Percentiles rank a stretch among this genome's conserved stretches.
phyloP scores from a whole-genome alignment of 345 rosid genomes.

The Carallia pectinifolia region DNA sequence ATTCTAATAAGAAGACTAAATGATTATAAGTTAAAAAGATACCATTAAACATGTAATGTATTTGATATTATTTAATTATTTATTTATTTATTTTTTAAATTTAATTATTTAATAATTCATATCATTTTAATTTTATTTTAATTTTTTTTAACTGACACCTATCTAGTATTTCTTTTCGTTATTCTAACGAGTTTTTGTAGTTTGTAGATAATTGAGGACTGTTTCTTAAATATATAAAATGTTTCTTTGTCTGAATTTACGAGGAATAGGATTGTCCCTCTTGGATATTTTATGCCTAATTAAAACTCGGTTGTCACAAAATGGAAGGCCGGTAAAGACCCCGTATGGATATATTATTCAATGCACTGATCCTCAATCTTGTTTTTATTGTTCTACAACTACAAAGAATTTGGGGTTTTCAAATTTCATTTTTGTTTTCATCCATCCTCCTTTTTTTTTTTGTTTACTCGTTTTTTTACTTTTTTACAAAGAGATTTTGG shows the following conservation, averaged over 20 bases:
- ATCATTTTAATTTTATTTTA: too few species aligned
- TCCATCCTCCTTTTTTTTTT: not conserved
- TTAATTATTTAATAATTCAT: too few species aligned
- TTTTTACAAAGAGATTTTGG: not conserved
- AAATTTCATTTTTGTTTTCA: not conserved
- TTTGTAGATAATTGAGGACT: slow-evolving; percentile 2
- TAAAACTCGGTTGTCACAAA: not conserved
- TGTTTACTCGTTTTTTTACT: not conserved
- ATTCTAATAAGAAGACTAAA: too few species aligned
- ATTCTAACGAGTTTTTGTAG: slow-evolving; percentile 5
- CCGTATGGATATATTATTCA: not conserved
- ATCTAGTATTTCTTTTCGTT: too few species aligned
- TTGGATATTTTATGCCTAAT: not conserved
- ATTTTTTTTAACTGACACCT: too few species aligned
- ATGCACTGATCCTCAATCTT: not conserved
- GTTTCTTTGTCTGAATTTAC: slow-evolving; percentile 17
- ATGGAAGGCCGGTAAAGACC: not conserved
- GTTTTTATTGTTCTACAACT: not conserved
- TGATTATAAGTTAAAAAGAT: too few species aligned
- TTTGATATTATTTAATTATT: not conserved
- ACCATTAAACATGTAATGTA: too few species aligned
- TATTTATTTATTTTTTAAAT: too few species aligned
- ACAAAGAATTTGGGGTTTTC: not conserved
- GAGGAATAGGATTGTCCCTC: slow-evolving; percentile 23
- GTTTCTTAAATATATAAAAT: not conserved